Conservation (phyloP, 1,139 yeast species). For the Tardiomyces depauwii region DNA sequence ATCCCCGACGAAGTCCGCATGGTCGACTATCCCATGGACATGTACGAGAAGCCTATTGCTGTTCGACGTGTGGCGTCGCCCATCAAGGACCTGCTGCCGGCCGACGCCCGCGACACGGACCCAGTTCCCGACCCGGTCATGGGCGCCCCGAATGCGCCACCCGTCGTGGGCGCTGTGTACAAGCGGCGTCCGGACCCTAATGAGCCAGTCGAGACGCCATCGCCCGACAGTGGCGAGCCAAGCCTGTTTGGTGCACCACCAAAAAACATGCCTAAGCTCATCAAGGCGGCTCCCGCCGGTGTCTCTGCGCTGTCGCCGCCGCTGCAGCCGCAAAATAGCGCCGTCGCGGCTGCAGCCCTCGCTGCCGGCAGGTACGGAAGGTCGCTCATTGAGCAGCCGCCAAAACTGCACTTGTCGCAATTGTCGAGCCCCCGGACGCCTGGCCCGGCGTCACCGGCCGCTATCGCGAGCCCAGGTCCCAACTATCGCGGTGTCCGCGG, state of each 20-base stretch:
- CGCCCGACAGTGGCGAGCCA: constrained; percentile 16
- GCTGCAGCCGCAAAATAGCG: constrained; percentile 1
- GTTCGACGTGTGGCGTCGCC: constrained; percentile 73
- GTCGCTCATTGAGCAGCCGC: not conserved
- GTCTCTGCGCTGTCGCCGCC: constrained; percentile 12
- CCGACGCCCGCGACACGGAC: constrained; percentile 59
- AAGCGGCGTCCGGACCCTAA: constrained; percentile 60
- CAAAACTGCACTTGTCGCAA: not conserved
- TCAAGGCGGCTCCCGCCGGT: constrained; percentile 13
- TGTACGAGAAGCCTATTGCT: constrained; percentile 35
- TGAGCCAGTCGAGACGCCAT: constrained; percentile 61
- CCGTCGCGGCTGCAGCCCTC: constrained; percentile 3
- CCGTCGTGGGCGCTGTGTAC: constrained; percentile 83
- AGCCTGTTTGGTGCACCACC: constrained; percentile 6
- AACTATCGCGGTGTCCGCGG: not conserved
- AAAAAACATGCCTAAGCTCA: constrained; percentile 14
- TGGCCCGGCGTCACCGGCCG: not conserved
- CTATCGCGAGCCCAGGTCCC: not conserved
- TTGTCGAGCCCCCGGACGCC: not conserved
- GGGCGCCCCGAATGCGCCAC: constrained; percentile 82
- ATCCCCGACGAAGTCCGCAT: constrained; percentile 93
- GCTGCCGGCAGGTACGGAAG: not conserved
- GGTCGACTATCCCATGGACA: constrained; percentile 63
- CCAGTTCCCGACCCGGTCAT: constrained; percentile 75
- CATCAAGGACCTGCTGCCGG: constrained; percentile 60